phyloP scores from a whole-genome alignment of 306 rosid genomes.

The Pueraria montana region DNA sequence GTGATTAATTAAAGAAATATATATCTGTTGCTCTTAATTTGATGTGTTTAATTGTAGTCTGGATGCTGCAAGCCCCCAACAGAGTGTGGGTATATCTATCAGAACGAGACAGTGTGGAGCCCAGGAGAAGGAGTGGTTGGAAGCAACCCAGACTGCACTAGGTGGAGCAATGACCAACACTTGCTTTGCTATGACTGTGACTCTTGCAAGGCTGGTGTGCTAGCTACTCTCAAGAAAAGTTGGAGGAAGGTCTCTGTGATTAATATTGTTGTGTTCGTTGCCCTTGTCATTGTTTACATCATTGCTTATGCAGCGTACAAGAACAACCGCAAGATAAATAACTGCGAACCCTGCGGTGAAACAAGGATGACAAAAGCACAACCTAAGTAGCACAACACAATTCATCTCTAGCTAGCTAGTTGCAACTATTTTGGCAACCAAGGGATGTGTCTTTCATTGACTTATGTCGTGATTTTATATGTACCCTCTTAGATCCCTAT shows the following conservation, averaged over 20 bases:
- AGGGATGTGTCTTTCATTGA: no score
- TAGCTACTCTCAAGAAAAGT: conserved; percentile 70
- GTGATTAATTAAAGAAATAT: no score
- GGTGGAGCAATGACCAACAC: conserved; percentile 77
- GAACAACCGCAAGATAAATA: conserved; percentile 67
- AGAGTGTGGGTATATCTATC: conserved; percentile 64
- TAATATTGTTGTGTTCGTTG: conserved; percentile 61
- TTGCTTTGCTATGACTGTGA: conserved; percentile 73
- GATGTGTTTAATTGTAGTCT: conserved; percentile 50
- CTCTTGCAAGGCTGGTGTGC: conserved; percentile 83
- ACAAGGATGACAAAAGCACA: conserved; percentile 69
- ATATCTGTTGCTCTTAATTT: no score
- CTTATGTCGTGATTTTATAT: no score
- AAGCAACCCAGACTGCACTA: conserved; percentile 56
- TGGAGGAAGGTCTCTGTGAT: conserved; percentile 84
- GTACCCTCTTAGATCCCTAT: no score
- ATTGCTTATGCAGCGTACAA: conserved; percentile 67
- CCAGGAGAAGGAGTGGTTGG: conserved; percentile 37
- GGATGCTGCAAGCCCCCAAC: conserved; percentile 93
- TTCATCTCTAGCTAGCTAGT: not conserved
- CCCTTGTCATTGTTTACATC: conserved; percentile 60
- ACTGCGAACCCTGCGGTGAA: conserved; percentile 64
- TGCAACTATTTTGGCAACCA: no score
- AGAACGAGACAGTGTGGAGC: conserved; percentile 70
- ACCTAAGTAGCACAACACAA: conserved; percentile 49